phyloP scores from a whole-genome alignment of 2,329 filamentous ascomycete genomes.

The Verticillium longisporum region DNA sequence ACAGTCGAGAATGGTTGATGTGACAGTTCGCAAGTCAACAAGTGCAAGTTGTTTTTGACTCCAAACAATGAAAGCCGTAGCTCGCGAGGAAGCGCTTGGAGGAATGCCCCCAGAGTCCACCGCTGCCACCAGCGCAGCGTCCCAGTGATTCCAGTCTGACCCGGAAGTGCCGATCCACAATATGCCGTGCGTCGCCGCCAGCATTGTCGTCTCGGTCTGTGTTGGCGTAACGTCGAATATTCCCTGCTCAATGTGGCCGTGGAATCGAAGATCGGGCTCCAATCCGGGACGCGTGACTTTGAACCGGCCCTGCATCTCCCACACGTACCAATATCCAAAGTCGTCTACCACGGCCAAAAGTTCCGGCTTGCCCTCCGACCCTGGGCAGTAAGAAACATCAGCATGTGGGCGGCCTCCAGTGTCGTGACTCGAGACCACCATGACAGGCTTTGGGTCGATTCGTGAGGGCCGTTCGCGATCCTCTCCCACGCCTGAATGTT shows the following conservation, averaged over 20 bases:
- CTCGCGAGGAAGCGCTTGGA: constrained; percentile 2
- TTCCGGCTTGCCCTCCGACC: constrained; percentile 36
- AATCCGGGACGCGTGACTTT: constrained; percentile 24
- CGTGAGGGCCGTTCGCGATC: constrained; percentile 31
- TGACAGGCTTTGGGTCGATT: constrained; percentile 48
- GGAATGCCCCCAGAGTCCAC: constrained; percentile 1
- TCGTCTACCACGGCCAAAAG: constrained; percentile 62
- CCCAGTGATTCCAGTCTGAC: constrained; percentile 14
- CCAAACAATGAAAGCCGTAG: constrained; percentile 25
- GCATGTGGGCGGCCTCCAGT: constrained; percentile 51
- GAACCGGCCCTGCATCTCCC: constrained; percentile 44
- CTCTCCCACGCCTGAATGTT: neutral
- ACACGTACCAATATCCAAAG: constrained; percentile 60
- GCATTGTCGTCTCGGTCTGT: neutral
- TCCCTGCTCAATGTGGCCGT: constrained; percentile 38
- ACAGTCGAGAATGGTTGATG: constrained; percentile 9
- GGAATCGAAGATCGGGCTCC: constrained; percentile 24
- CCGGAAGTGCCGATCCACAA: constrained; percentile 29
- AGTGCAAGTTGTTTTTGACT: constrained; percentile 25
- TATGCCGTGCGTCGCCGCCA: constrained; percentile 31
- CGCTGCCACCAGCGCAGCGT: constrained; percentile 6
- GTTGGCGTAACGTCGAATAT: constrained; percentile 22
- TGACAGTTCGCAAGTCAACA: constrained; percentile 27
- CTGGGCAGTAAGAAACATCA: constrained; percentile 60
- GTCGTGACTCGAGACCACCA: constrained; percentile 41